phyloP scores from a whole-genome alignment of 768 basidiomycete species.

The Pleurotus ostreatus region DNA sequence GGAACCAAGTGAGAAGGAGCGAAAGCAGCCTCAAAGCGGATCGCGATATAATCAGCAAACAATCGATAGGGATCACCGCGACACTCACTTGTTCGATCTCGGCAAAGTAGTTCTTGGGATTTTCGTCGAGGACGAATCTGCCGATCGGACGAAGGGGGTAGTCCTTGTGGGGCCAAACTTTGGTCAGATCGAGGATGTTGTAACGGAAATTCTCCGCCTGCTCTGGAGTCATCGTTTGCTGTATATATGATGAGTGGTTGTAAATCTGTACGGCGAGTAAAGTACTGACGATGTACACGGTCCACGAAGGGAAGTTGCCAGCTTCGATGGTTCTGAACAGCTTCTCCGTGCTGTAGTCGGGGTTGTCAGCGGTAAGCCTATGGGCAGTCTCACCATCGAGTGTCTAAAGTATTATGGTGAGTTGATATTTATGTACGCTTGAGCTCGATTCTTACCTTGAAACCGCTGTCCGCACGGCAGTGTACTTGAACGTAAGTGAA shows the following conservation, averaged over 20 bases:
- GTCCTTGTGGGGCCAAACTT: slow-evolving; percentile 85
- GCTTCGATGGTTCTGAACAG: slow-evolving; percentile 82
- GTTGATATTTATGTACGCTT: not conserved
- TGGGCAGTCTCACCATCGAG: slow-evolving; percentile 64
- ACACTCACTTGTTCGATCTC: slow-evolving; percentile 85
- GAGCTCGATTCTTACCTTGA: slow-evolving; percentile 49
- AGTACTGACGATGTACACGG: slow-evolving; percentile 70
- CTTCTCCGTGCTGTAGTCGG: slow-evolving; percentile 79
- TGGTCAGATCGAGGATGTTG: slow-evolving; percentile 89
- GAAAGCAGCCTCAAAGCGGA: slow-evolving; percentile 57
- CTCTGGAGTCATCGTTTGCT: slow-evolving; percentile 91
- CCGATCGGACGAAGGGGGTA: slow-evolving; percentile 89
- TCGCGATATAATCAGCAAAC: slow-evolving; percentile 16
- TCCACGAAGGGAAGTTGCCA: slow-evolving; percentile 82
- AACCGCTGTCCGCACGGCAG: slow-evolving; percentile 71
- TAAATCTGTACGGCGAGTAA: not conserved
- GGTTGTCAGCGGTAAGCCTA: slow-evolving; percentile 66
- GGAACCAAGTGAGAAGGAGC: slow-evolving; percentile 85
- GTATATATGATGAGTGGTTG: slow-evolving; percentile 11
- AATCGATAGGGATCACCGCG: slow-evolving; percentile 16
- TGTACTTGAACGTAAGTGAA: slow-evolving; percentile 90
- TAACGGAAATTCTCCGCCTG: slow-evolving; percentile 89
- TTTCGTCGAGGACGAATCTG: slow-evolving; percentile 77
- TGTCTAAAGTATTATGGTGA: slow-evolving; percentile 39
- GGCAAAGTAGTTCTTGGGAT: slow-evolving; percentile 85